Evolutionary conservation across 1,284 basidiomycete species (phyloP), one percentile per base, ranked within the genome.

Genomic region (Rhodotorula sp.): DNA sequence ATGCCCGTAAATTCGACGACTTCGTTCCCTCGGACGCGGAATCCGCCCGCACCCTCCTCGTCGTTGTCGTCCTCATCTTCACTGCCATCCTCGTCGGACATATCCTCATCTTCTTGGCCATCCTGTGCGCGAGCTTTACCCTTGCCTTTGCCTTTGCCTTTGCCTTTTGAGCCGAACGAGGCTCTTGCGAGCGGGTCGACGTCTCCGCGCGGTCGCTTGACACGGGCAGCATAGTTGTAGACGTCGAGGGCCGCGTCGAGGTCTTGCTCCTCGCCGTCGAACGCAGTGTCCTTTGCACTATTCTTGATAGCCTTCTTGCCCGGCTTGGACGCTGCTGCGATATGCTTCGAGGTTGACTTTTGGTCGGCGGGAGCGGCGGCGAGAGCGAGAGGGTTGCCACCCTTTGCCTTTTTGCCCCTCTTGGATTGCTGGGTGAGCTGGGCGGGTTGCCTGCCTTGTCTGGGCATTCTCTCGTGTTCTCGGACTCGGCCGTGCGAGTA

Each of bases 1-100:
- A 65, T 33, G 1, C 76, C 75, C 10, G 67, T 71, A 20, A 74
- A 73, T 33, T 75, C 74, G 56, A 73, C 54, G 37, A 69, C 60
- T 30, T 69, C 69, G 51, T 76, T 62, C 17, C 72, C 72, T n/a
- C 53, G 62, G 20, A 71, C 62, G 33, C 56, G 55, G 66, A 73
- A 67, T 20, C 68, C 68, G 29, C 66, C 69, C 2, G 26, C 58
- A 18, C 60, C 71, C 30, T 56, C 64, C 14, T 56, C 33, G 37
- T 67, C 69, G 24, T 62, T 72, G 33, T 68, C 70, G 10, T 49
- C 54, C 15, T 65, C 68, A 4, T 56, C 30, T 37, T 67, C 68
- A 18, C 61, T 70, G 24, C 62, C 72, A 5, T 53, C 56, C 18
- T 68, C 70, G 6, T 69, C 66, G 20, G 58, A 45, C 17, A 70